Evolutionary conservation across 1,284 basidiomycete genomes (phyloP).

Genomic region (Moesziomyces sp.): DNA sequence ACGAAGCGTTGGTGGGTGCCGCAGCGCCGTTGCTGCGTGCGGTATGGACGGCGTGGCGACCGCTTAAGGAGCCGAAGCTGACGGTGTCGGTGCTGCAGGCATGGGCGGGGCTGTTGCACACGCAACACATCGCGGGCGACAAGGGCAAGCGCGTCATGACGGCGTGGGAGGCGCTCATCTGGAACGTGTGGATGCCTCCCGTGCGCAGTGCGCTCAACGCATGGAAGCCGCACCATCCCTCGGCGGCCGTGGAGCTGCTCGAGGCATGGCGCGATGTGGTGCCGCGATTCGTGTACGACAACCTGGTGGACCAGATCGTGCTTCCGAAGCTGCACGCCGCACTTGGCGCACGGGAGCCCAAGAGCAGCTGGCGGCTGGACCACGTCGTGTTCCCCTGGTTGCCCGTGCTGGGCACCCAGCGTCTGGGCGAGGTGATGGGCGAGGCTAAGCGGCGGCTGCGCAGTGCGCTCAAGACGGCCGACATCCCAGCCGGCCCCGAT

Average conservation of each 20-base stretch:
- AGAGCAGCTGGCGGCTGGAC: conserved; percentile 71
- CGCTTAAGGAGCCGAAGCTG: conserved; percentile 76
- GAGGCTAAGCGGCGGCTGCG: conserved; percentile 88
- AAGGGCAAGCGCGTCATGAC: conserved; percentile 76
- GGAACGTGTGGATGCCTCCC: conserved; percentile 93
- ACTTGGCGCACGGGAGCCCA: conserved; percentile 77
- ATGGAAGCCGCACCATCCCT: conserved; percentile 81
- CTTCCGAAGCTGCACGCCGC: conserved; percentile 88
- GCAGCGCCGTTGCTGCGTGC: conserved; percentile 80
- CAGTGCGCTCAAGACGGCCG: conserved; percentile 81
- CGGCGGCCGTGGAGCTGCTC: conserved; percentile 82
- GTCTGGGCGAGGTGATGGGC: conserved; percentile 79
- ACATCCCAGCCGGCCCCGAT: conserved; percentile 24
- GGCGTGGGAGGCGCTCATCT: conserved; percentile 90
- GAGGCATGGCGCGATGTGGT: conserved; percentile 88
- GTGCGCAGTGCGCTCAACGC: conserved; percentile 84
- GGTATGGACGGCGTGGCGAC: conserved; percentile 77
- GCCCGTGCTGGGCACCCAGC: conserved; percentile 78
- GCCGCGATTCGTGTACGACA: conserved; percentile 90
- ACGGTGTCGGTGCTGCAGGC: conserved; percentile 73
- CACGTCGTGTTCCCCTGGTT: conserved; percentile 95
- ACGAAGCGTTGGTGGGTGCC: conserved; percentile 91
- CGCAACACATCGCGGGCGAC: conserved; percentile 54
- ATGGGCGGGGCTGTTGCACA: conserved; percentile 78
- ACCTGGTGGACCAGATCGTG: conserved; percentile 92